These are phyloP conservation scores for Francoa sonchifolia DNA, from an alignment of 441 rosid species.

Conservation along the genomic window DNA sequence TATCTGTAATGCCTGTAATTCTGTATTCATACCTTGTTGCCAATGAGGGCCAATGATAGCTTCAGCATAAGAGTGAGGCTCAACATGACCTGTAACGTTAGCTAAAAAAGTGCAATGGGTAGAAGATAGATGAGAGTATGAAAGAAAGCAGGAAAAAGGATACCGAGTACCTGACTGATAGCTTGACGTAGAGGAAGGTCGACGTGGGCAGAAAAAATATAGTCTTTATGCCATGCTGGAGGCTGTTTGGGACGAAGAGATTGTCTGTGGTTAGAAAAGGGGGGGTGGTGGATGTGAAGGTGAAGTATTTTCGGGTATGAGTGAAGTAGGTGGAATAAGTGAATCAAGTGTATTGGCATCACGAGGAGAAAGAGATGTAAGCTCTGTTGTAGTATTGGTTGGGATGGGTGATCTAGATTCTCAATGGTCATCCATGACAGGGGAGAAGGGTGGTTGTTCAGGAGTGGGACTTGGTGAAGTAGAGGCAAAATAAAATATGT, in stretches of 20 bases:
- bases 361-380: too few species aligned
- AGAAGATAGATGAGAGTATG: neutral
- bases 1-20: neutral
- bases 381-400: too few species aligned
- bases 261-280: neutral
- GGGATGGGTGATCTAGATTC: too few species aligned
- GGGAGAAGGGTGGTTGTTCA: neutral
- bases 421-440: too few species aligned
- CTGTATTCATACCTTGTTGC: neutral
- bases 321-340: too few species aligned
- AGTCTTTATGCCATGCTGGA: neutral
- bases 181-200: neutral
- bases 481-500: neutral
- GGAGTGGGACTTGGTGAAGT: neutral
- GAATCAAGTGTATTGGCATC: too few species aligned
- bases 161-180: neutral
- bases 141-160: neutral
- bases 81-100: neutral
- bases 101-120: neutral
- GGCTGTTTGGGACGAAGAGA: neutral
- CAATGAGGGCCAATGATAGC: neutral
- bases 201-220: neutral
- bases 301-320: too few species aligned
- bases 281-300: too few species aligned
- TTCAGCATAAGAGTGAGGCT: neutral